Base-by-base conservation (phyloP, 2,329 filamentous ascomycete genomes). In the Ophiocordyceps unilateralis region DNA sequence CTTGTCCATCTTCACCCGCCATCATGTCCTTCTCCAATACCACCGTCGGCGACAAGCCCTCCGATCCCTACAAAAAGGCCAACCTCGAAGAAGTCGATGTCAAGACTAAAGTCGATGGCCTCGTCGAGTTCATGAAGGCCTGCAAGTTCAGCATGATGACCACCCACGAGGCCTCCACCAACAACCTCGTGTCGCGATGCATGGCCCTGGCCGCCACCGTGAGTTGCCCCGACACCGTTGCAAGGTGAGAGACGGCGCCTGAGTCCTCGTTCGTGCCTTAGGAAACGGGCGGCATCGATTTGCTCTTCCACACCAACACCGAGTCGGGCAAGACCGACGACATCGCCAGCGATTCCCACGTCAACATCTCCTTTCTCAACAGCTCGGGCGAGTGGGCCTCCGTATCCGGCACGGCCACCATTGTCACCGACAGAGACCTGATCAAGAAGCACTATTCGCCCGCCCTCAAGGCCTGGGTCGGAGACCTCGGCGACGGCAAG, bases 121-220 rank as follows among this genome's bases (percentile, higher is more conserved):
- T 93, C 34, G 66, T 70, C 52, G 64, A 68, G 14, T 93, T 93
- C 60, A 73, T 84, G 56, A 69, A 74, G 32, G 68, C 70, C 48
- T 74, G 71, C 67, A 93, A 93, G 64, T 93, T 86, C 58, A 83
- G 82, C 60, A 84, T 93, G 81, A 78, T 93, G 76, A 91, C 86
- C 9, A 93, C 87, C 20, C 71, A 78, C 41, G 77, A 80, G 41
- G 66, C 72, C 2, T 67, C 70, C 30, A 74, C 69, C 0, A 80
- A 79, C 12, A 69, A 78, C 41, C 66, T 94, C 14, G 78, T 81
- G 5, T 88, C 81, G n/a, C 71, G 87, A 49, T 85, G 81, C 59
- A 93, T 94, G 87, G 83, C 83, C 5, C 60, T 93, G 14, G 83
- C 84, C 15, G 84, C 75, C 14, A 82, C 81, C 62, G 84, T 87